Conservation (phyloP, 2,329 filamentous ascomycete species). For the Septoria linicola region DNA sequence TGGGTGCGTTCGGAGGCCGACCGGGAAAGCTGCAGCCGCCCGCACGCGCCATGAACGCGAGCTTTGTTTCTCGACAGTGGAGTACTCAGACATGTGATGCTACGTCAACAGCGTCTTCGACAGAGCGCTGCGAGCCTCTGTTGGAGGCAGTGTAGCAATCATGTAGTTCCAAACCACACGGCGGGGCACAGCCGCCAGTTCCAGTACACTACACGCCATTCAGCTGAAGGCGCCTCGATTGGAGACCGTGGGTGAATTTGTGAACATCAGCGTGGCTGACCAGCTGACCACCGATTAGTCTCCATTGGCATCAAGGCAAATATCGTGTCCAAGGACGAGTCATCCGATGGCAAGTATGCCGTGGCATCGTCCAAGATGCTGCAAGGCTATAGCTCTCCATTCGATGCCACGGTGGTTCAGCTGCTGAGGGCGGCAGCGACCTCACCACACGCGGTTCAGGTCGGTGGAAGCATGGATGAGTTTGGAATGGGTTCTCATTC, state of each 20-base stretch:
- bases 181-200: slow-evolving; percentile 1
- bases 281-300: not conserved
- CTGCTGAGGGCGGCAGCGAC: slow-evolving; percentile 65
- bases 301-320: slow-evolving; percentile 53
- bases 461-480: slow-evolving; percentile 85
- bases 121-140: slow-evolving; percentile 20
- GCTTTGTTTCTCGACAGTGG: not conserved
- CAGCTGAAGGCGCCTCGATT: not conserved
- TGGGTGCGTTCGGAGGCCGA: not conserved
- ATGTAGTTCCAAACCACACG: slow-evolving; percentile 4
- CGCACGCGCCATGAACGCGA: not conserved
- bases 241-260: not conserved
- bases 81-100: slow-evolving; percentile 24
- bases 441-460: slow-evolving; percentile 59
- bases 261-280: not conserved
- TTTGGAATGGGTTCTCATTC: slow-evolving; percentile 93
- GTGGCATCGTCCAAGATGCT: slow-evolving; percentile 82
- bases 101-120: slow-evolving; percentile 22
- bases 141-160: slow-evolving; percentile 7
- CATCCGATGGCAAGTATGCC: slow-evolving; percentile 49
- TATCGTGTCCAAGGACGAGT: slow-evolving; percentile 43
- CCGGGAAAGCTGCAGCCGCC: not conserved
- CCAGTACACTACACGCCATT: slow-evolving; percentile 2
- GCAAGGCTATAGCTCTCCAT: slow-evolving; percentile 66
- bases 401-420: slow-evolving; percentile 75